These are phyloP conservation scores for Penicillium argentinense DNA, from an alignment of 495 filamentous ascomycete genomes.

Conservation along the genomic window DNA sequence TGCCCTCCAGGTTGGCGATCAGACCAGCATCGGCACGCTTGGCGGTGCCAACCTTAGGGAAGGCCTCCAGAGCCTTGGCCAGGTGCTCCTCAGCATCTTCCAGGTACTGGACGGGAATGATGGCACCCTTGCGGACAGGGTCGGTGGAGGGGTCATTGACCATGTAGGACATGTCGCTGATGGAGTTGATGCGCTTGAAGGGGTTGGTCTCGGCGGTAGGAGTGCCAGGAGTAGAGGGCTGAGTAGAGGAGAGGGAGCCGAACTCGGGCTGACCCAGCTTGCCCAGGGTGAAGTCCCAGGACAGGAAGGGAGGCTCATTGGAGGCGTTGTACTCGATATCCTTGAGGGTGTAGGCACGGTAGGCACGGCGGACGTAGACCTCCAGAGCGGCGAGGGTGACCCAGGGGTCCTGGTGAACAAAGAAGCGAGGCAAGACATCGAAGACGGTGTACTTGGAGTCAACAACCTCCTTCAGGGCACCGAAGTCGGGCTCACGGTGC, in stretches of 20 bases:
- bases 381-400: constrained; percentile 92
- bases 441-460: constrained; percentile 98
- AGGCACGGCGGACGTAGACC: constrained; percentile 94
- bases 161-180: constrained; percentile 94
- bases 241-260: constrained; percentile 69
- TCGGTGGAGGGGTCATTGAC: constrained; percentile 65
- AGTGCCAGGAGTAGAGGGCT: constrained; percentile 83
- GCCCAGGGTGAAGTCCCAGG: constrained; percentile 93
- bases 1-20: constrained; percentile 70
- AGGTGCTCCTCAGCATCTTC: constrained; percentile 91
- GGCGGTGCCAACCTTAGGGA: constrained; percentile 55
- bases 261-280: constrained; percentile 91
- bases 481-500: constrained; percentile 84
- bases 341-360: constrained; percentile 91
- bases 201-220: constrained; percentile 62
- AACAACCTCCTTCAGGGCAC: constrained; percentile 92
- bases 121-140: constrained; percentile 86
- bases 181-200: constrained; percentile 83
- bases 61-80: constrained; percentile 74
- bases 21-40: constrained; percentile 50
- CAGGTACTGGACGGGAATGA: constrained; percentile 87
- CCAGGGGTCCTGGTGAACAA: constrained; percentile 90
- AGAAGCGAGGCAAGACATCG: constrained; percentile 92
- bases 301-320: constrained; percentile 74
- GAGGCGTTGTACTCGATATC: constrained; percentile 81